Percentiles rank a stretch among this genome's conserved stretches.
phyloP scores from a whole-genome alignment of 768 basidiomycete species.

The Termitomyces sp. region DNA sequence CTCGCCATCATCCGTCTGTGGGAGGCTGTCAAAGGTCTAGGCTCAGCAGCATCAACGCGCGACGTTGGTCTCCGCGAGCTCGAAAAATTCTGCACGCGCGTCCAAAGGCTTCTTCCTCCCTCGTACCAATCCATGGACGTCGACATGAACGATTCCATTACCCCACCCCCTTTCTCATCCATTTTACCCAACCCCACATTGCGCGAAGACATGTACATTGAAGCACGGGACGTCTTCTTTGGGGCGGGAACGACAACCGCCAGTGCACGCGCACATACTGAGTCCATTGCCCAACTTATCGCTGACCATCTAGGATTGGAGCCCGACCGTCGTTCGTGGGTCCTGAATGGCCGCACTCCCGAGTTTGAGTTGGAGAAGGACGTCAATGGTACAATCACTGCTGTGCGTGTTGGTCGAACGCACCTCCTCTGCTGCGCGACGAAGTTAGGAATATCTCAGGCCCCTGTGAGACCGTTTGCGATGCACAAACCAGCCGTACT shows the following conservation, averaged over 20 bases:
- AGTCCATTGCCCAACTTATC: constrained; percentile 48
- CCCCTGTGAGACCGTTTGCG: constrained; percentile 66
- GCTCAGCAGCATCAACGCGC: constrained; percentile 48
- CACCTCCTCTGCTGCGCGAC: constrained; percentile 45
- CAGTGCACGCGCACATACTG: constrained; percentile 45
- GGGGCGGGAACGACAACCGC: constrained; percentile 59
- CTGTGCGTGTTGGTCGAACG: constrained; percentile 62
- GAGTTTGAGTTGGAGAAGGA: constrained; percentile 67
- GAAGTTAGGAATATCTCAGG: constrained; percentile 30
- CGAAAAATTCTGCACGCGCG: constrained; percentile 77
- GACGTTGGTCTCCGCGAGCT: constrained; percentile 77
- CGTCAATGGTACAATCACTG: constrained; percentile 53
- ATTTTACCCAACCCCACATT: constrained; percentile 69
- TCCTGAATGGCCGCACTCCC: constrained; percentile 62
- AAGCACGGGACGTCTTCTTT: constrained; percentile 91
- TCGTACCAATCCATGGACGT: constrained; percentile 42
- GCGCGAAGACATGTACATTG: constrained; percentile 86
- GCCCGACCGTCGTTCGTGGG: constrained; percentile 66
- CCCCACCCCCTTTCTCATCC: constrained; percentile 28
- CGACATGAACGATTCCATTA: constrained; percentile 21
- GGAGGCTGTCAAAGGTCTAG: constrained; percentile 53
- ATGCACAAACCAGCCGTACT: constrained; percentile 82
- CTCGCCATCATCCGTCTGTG: constrained; percentile 64
- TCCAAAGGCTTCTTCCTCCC: constrained; percentile 57
- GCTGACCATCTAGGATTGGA: constrained; percentile 66